Evolutionary conservation across 169 alveolate species (phyloP).

Genomic region (Plasmodium fragile): DNA sequence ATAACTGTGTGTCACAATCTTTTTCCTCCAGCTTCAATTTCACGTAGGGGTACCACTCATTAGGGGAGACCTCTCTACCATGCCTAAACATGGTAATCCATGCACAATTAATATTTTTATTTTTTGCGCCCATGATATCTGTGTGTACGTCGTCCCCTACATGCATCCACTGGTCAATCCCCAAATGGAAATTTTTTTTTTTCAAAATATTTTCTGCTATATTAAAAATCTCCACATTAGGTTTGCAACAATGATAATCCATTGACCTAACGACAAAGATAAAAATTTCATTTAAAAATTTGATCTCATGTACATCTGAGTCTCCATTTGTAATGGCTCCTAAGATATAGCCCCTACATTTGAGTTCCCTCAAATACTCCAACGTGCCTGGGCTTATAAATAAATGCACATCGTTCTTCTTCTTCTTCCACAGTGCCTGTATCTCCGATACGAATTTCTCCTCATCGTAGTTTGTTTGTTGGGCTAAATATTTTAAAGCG

Average conservation of each 20-base stretch:
- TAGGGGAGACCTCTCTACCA: conserved; percentile 32
- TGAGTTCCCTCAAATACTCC: conserved; percentile 56
- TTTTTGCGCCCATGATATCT: conserved; percentile 63
- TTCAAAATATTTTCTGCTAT: conserved; percentile 51
- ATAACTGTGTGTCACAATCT: background rate
- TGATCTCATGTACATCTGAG: conserved; percentile 51
- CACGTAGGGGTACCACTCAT: conserved; percentile 71
- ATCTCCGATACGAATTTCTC: conserved; percentile 33
- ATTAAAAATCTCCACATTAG: conserved; percentile 55
- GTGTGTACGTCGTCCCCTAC: conserved; percentile 72
- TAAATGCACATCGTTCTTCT: conserved; percentile 67
- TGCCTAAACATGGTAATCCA: conserved; percentile 71
- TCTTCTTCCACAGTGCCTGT: conserved; percentile 41
- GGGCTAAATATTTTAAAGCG: conserved; percentile 55
- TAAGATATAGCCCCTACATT: conserved; percentile 50
- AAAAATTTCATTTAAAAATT: conserved; percentile 67
- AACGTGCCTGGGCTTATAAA: conserved; percentile 67
- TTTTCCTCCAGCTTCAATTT: conserved; percentile 56
- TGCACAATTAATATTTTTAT: conserved; percentile 66
- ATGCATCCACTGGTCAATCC: conserved; percentile 54
- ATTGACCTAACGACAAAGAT: conserved; percentile 53
- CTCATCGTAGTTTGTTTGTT: conserved; percentile 59
- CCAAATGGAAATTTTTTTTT: conserved; percentile 6
- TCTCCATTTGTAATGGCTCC: conserved; percentile 77
- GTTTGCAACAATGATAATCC: conserved; percentile 70